A percentile compares a stretch with the other conserved stretches of the same genome.
Conservation (phyloP, 192 early-diverging fungal species). For the Tieghemiomyces parasiticus region DNA sequence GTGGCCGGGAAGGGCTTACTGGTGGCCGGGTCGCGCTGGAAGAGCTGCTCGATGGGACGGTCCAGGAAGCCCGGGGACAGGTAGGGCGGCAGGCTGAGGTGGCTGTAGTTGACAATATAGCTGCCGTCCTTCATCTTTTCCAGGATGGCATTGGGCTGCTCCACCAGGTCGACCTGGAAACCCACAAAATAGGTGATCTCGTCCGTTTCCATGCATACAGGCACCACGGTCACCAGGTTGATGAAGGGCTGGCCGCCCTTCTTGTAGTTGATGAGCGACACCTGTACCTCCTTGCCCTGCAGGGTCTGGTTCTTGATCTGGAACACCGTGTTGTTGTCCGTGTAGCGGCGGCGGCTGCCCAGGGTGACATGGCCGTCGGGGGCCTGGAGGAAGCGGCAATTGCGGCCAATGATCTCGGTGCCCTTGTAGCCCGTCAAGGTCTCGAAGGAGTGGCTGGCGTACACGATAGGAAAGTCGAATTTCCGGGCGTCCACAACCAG, state of each 20-base stretch:
- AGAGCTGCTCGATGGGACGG: slow-evolving; percentile 14
- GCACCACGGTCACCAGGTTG: slow-evolving; percentile 49
- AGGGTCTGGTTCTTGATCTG: slow-evolving; percentile 33
- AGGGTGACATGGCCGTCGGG: slow-evolving; percentile 33
- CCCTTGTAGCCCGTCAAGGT: slow-evolving; percentile 36
- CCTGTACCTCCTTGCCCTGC: slow-evolving; percentile 41
- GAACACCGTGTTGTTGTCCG: slow-evolving; percentile 37
- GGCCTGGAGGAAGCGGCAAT: slow-evolving; percentile 34
- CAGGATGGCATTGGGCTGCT: slow-evolving; percentile 53
- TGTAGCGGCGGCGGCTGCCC: slow-evolving; percentile 32
- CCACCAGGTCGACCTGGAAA: slow-evolving; percentile 49
- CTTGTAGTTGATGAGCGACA: slow-evolving; percentile 48
- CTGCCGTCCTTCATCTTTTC: slow-evolving; percentile 43
- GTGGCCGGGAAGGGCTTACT: slow-evolving; percentile 18
- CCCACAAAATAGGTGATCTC: slow-evolving; percentile 50
- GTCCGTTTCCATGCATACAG: slow-evolving; percentile 28
- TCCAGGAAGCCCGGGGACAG: slow-evolving; percentile 16
- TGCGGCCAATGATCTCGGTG: slow-evolving; percentile 27
- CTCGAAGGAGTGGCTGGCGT: slow-evolving; percentile 46
- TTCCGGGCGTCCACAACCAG: slow-evolving; percentile 40
- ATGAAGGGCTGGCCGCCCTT: slow-evolving; percentile 56
- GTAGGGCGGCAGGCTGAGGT: slow-evolving; percentile 18
- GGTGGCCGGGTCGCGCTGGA: slow-evolving; percentile 19
- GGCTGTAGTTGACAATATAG: slow-evolving; percentile 35
- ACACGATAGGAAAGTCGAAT: slow-evolving; percentile 46